Conservation (phyloP, 2,329 filamentous ascomycete species). For the Arachnomyces sp. region DNA sequence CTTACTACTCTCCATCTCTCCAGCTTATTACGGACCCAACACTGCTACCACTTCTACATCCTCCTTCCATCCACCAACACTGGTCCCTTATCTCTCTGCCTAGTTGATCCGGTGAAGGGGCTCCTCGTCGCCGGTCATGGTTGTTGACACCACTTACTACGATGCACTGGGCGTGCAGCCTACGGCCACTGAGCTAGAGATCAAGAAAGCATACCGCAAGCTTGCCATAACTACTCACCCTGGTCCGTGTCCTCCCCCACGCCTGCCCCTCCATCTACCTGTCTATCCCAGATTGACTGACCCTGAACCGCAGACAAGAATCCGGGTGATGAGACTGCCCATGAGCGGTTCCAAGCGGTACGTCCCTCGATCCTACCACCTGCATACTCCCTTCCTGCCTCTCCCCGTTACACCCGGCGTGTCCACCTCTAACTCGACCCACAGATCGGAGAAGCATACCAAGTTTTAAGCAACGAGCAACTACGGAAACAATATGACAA, state of each 20-base stretch:
- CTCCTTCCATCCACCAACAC: conserved; percentile 3
- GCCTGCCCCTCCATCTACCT: conserved; percentile 1
- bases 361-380: conserved; percentile 14
- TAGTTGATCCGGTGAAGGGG: too few species aligned
- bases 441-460: conserved; percentile 61
- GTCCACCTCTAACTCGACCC: conserved; percentile 10
- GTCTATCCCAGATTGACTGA: conserved; percentile 10
- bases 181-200: conserved; percentile 80
- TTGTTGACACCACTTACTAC: conserved; percentile 82
- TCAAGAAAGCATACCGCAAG: conserved; percentile 95
- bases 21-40: background rate
- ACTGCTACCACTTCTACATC: background rate
- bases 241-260: conserved; percentile 41
- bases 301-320: conserved; percentile 68
- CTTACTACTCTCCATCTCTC: background rate
- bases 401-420: conserved; percentile 13
- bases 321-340: conserved; percentile 85
- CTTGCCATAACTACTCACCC: conserved; percentile 89
- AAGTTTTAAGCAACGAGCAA: conserved; percentile 75
- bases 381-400: background rate
- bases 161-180: conserved; percentile 77
- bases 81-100: conserved; percentile 2
- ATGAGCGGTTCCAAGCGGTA: conserved; percentile 89
- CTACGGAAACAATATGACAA: conserved; percentile 92
- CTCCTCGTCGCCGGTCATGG: conserved; percentile 48